These are phyloP conservation scores for Rhodosporidiobolus sp. DNA, from an alignment of 768 basidiomycete genomes.

Conservation along the genomic window DNA sequence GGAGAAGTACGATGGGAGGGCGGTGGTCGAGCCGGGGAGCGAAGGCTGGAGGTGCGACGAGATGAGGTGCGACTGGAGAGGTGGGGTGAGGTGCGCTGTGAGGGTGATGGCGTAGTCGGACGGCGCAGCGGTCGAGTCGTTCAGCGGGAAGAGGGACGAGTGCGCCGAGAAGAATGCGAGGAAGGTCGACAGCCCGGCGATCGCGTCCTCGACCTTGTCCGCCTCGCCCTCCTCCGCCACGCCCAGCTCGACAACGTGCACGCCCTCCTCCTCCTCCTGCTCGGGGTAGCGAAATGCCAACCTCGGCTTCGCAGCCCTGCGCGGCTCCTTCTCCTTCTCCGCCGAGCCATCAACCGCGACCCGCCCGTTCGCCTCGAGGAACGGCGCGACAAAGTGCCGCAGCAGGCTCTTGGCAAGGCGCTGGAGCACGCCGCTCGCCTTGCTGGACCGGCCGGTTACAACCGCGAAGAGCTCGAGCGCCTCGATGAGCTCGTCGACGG, in stretches of 20 bases:
- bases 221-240: neutral
- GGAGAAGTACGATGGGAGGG: slow-evolving; percentile 8
- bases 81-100: slow-evolving; percentile 33
- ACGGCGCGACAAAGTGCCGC: slow-evolving; percentile 32
- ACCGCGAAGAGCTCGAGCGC: slow-evolving; percentile 18
- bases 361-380: slow-evolving; percentile 24
- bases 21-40: slow-evolving; percentile 16
- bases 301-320: neutral
- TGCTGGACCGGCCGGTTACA: slow-evolving; percentile 6
- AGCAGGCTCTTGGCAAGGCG: slow-evolving; percentile 30
- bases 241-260: neutral
- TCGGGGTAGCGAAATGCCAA: slow-evolving; percentile 6
- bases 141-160: slow-evolving; percentile 15
- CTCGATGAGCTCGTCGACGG: neutral
- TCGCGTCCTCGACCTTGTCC: neutral
- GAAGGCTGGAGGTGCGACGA: slow-evolving; percentile 25
- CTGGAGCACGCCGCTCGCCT: slow-evolving; percentile 6
- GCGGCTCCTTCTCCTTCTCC: too few species aligned
- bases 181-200: slow-evolving; percentile 4
- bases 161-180: slow-evolving; percentile 25
- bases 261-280: neutral
- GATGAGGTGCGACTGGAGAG: slow-evolving; percentile 34
- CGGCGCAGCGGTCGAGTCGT: neutral
- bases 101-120: slow-evolving; percentile 19
- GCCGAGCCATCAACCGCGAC: neutral